phyloP scores from a whole-genome alignment of 2,329 filamentous ascomycete species.

The Akanthomyces uredinophilus region DNA sequence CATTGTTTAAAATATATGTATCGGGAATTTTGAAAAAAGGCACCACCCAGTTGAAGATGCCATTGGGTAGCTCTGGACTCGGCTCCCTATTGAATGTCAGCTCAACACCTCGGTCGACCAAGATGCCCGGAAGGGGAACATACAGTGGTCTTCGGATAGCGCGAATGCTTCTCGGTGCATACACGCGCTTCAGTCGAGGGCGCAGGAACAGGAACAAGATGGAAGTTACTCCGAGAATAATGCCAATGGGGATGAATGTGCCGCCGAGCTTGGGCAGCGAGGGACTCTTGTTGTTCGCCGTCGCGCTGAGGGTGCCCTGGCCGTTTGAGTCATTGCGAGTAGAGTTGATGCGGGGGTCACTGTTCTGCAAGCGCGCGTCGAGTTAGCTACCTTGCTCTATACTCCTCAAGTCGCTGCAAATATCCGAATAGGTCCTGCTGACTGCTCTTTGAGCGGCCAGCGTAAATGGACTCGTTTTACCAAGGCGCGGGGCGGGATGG shows the following conservation, averaged over 20 bases:
- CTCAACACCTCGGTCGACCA: constrained; percentile 13
- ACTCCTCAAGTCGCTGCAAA: not conserved
- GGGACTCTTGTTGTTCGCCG: constrained; percentile 28
- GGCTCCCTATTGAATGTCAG: constrained; percentile 40
- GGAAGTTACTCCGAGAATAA: constrained; percentile 47
- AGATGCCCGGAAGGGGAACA: constrained; percentile 10
- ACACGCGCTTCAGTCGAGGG: constrained; percentile 46
- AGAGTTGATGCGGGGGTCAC: constrained; percentile 33
- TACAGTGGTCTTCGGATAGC: constrained; percentile 42
- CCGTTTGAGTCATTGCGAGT: constrained; percentile 28
- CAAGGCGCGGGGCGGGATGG: not conserved
- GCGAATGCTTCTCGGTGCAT: constrained; percentile 48
- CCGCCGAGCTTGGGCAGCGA: constrained; percentile 36
- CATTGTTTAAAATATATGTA: constrained; percentile 78
- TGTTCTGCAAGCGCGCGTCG: not conserved
- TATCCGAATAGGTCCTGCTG: not conserved
- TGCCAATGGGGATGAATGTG: constrained; percentile 49
- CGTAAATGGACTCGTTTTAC: not conserved
- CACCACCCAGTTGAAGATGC: constrained; percentile 62
- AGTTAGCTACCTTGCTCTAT: not conserved
- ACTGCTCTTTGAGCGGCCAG: not conserved
- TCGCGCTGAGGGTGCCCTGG: constrained; percentile 31
- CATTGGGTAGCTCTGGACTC: constrained; percentile 53
- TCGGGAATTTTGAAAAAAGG: constrained; percentile 66
- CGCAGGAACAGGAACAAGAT: constrained; percentile 45